phyloP scores from a whole-genome alignment of 345 rosid genomes.

The Viola odorata region DNA sequence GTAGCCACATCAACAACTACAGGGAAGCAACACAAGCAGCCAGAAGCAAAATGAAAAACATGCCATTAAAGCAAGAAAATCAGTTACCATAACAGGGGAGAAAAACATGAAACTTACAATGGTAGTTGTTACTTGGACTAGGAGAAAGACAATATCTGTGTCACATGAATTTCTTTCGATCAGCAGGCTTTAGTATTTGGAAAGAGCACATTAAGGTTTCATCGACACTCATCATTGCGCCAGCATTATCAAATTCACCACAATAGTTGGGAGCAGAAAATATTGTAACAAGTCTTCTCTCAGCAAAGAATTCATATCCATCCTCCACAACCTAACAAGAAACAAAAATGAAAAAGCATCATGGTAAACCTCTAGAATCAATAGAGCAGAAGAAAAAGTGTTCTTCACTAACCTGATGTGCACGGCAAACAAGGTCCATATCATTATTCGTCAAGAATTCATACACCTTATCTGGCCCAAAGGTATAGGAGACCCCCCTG shows the following conservation, averaged over 20 bases:
- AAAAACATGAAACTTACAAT: no score
- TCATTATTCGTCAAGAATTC: conserved; percentile 67
- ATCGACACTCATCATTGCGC: neutral
- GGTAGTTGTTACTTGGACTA: no score
- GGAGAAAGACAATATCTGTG: no score
- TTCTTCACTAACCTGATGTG: conserved; percentile 62
- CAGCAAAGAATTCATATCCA: neutral
- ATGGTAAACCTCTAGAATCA: neutral
- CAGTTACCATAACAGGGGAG: no score
- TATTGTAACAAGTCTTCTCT: neutral
- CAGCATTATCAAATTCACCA: neutral
- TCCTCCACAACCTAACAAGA: neutral
- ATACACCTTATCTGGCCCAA: conserved; percentile 71
- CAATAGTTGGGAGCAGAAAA: no score
- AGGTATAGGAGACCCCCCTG: conserved; percentile 84
- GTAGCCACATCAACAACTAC: no score
- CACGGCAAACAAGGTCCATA: conserved; percentile 93
- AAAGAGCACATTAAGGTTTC: neutral
- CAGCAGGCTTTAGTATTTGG: neutral
- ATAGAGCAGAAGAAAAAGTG: neutral
- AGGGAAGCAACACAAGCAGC: no score
- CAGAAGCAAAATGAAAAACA: no score
- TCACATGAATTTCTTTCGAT: neutral
- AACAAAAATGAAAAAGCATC: neutral
- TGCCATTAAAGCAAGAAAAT: no score